Evolutionary conservation across 768 basidiomycete species (phyloP).

Genomic region (Terana coerulea): DNA sequence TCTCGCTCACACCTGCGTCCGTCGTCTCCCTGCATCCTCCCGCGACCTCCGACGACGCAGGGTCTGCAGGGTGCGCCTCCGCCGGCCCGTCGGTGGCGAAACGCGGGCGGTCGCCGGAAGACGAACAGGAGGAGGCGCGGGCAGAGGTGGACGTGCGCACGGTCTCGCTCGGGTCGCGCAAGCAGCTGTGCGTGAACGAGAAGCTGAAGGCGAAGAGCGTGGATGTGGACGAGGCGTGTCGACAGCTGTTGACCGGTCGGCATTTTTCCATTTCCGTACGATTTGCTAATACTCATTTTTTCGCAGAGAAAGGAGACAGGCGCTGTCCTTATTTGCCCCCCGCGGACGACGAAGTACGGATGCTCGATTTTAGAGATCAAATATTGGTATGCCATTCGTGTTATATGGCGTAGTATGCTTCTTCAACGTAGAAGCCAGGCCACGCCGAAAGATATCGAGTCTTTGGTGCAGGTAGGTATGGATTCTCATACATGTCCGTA

Average conservation of each 20-base stretch:
- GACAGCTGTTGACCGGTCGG: constrained; percentile 51
- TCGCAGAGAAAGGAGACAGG: constrained; percentile 54
- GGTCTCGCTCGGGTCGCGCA: constrained; percentile 87
- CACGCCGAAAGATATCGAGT: constrained; percentile 90
- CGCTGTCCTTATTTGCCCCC: constrained; percentile 78
- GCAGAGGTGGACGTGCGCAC: constrained; percentile 41
- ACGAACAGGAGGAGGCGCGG: constrained; percentile 19
- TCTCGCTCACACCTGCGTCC: constrained; percentile 34
- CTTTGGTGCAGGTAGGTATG: constrained; percentile 72
- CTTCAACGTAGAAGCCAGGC: constrained; percentile 45
- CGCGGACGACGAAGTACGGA: constrained; percentile 57
- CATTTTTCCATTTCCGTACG: neutral
- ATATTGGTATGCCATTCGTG: constrained; percentile 56
- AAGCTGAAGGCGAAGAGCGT: constrained; percentile 54
- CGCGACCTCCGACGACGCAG: neutral
- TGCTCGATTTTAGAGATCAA: constrained; percentile 85
- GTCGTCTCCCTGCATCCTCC: neutral
- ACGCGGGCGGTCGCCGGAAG: neutral
- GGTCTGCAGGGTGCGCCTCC: constrained; percentile 2
- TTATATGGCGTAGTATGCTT: neutral
- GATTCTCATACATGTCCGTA: constrained; percentile 80
- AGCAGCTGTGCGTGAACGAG: constrained; percentile 91
- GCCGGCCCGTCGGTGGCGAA: neutral
- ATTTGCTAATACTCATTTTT: neutral
- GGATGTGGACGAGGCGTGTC: constrained; percentile 86